A percentile compares a stretch with the other conserved stretches of the same genome.
Conservation (phyloP, 257 asterid species). For the Lycium barbarum region DNA sequence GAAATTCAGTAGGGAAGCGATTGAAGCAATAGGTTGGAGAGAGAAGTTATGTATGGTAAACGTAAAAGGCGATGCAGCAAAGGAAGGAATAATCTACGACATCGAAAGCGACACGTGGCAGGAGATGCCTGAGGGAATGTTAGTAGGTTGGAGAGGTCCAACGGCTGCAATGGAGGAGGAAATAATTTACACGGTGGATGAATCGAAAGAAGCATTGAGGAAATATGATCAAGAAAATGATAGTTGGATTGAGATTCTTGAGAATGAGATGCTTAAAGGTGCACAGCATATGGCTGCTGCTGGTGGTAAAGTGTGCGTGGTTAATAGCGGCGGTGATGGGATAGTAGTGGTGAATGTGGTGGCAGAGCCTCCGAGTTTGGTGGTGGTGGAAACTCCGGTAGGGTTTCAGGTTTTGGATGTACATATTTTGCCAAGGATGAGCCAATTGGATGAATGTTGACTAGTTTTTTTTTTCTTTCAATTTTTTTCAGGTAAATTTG, state of each 20-base stretch:
- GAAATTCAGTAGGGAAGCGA: slow-evolving; percentile 80
- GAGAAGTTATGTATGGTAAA: slow-evolving; percentile 73
- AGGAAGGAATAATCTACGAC: slow-evolving; percentile 69
- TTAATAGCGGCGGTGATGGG: slow-evolving; percentile 46
- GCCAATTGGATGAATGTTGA: slow-evolving; percentile 19
- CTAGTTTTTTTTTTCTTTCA: neutral
- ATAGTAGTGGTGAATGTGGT: slow-evolving; percentile 72
- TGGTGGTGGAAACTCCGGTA: slow-evolving; percentile 66
- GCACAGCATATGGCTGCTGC: slow-evolving; percentile 67
- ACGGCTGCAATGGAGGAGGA: slow-evolving; percentile 62
- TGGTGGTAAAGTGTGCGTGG: slow-evolving; percentile 67
- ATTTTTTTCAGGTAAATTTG: neutral
- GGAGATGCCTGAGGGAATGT: slow-evolving; percentile 89
- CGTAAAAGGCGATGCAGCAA: slow-evolving; percentile 58
- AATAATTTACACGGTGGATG: slow-evolving; percentile 66
- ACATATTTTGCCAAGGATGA: slow-evolving; percentile 73
- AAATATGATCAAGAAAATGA: slow-evolving; percentile 58
- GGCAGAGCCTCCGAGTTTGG: slow-evolving; percentile 46
- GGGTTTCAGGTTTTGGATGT: slow-evolving; percentile 56
- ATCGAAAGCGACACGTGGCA: slow-evolving; percentile 54
- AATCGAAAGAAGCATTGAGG: slow-evolving; percentile 58
- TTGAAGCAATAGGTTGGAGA: slow-evolving; percentile 81
- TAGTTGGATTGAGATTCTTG: slow-evolving; percentile 58
- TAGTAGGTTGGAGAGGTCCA: slow-evolving; percentile 83
- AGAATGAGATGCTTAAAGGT: slow-evolving; percentile 49